These are phyloP conservation scores for Diddensiella transvaalensis DNA, from an alignment of 805 yeast genomes.

Conservation along the genomic window DNA sequence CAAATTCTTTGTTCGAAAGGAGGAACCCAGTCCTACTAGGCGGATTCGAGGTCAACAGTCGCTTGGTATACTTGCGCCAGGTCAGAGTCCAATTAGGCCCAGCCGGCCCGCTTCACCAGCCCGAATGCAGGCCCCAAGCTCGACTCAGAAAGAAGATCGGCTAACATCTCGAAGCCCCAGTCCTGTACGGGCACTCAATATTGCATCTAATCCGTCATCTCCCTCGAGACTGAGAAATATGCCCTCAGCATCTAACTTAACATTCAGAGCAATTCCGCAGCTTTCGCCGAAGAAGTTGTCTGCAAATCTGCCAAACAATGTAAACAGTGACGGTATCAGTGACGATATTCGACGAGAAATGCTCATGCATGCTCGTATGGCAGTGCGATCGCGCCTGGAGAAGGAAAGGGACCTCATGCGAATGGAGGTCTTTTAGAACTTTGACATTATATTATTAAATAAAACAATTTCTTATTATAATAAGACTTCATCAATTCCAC, in stretches of 20 bases:
- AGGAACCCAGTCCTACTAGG: background rate
- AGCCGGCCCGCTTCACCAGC: slow-evolving; percentile 7
- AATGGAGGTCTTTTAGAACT: background rate
- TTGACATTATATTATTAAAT: background rate
- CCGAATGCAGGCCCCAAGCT: background rate
- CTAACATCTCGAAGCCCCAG: slow-evolving; percentile 2
- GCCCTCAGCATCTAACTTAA: slow-evolving; percentile 5
- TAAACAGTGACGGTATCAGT: background rate
- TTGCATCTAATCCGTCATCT: slow-evolving; percentile 3
- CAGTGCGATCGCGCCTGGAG: slow-evolving; percentile 24
- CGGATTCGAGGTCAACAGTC: background rate
- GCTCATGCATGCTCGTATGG: slow-evolving; percentile 26
- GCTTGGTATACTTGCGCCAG: background rate
- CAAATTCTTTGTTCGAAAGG: slow-evolving; percentile 3
- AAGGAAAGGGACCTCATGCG: slow-evolving; percentile 18
- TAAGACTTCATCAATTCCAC: too few species aligned
- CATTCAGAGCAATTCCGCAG: slow-evolving; percentile 10
- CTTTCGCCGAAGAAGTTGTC: slow-evolving; percentile 2
- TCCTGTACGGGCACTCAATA: slow-evolving; percentile 1
- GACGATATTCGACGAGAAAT: slow-evolving; percentile 18
- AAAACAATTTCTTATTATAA: too few species aligned
- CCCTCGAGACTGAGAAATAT: slow-evolving; percentile 1
- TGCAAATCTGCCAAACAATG: background rate
- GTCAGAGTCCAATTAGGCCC: background rate
- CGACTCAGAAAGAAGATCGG: background rate